Base-by-base conservation (phyloP, 192 early-diverging fungal species). In the Rhizoclosmatium sp. region DNA sequence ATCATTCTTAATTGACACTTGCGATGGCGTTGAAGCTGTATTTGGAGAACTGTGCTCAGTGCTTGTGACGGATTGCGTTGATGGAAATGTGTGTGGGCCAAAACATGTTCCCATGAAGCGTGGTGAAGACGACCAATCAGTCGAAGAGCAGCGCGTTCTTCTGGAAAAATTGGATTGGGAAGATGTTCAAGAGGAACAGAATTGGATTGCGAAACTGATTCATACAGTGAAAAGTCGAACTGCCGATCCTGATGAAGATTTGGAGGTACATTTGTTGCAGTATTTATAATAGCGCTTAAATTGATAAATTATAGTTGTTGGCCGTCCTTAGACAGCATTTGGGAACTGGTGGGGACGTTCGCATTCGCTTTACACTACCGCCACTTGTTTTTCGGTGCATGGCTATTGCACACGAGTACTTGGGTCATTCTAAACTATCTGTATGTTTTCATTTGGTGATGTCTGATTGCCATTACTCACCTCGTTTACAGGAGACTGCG, bases 331-430 rank as follows among this genome's bases (percentile, higher is more conserved):
- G 95, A 56, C 93, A 96, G 68, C 92, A 95, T 71, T 93, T 99
- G 61, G 93, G 91, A 2, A 93, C 96, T 76, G 95, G 98, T 65
- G 89, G 89, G 4, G 98, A 95, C 48, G 91, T 95, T 71, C 91
- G 96, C 61, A 94, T 98, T 62, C 89, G 93, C 49, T 98, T 95
- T 77, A 99, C 97, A 39, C 93, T 97, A 79, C 96, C 97, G 19
- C 91, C 98, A 10, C 85, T 99, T 46, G 89, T 94, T 41, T 87
- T 91, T 69, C 85, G 88, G 14, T 86, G 90, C 56, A 82, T 95
- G 21, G 84, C 88, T 60, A 76, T 95, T 41, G 91, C 79, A 39
- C 65, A 84, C n/a, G 80, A 82, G 61, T 75, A 69, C 68, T 56
- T 61, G 71, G 21, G 60, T 31, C 12, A 14, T 40, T 64, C 21